These are phyloP conservation scores for Cyberlindnera maclurae DNA, from an alignment of 805 yeast genomes.

Conservation along the genomic window DNA sequence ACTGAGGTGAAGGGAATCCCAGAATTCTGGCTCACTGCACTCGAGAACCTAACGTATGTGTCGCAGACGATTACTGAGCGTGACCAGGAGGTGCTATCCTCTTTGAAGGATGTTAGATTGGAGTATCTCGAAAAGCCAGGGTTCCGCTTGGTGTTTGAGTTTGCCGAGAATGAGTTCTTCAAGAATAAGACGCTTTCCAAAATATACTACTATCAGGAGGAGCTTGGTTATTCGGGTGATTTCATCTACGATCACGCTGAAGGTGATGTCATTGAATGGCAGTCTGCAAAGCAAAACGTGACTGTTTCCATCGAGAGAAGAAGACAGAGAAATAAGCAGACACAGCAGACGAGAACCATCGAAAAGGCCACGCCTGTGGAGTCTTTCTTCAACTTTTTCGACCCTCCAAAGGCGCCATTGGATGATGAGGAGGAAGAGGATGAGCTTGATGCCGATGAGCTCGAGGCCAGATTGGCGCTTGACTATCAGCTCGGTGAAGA, in stretches of 20 bases:
- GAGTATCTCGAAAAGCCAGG: conserved; percentile 83
- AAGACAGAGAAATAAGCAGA: conserved; percentile 93
- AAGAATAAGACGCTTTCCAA: conserved; percentile 66
- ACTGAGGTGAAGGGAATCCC: conserved; percentile 68
- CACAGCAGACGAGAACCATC: conserved; percentile 92
- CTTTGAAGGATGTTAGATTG: conserved; percentile 63
- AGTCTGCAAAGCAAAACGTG: conserved; percentile 68
- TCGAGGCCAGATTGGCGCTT: conserved; percentile 78
- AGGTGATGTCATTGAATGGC: conserved; percentile 83
- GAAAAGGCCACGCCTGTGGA: conserved; percentile 93
- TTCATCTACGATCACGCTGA: conserved; percentile 96
- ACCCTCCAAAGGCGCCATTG: conserved; percentile 76
- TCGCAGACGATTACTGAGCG: conserved; percentile 83
- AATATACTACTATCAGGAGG: conserved; percentile 90
- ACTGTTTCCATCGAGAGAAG: conserved; percentile 87
- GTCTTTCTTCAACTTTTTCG: conserved; percentile 92
- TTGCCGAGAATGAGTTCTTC: conserved; percentile 70
- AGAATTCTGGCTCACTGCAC: conserved; percentile 92
- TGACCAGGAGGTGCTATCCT: conserved; percentile 75
- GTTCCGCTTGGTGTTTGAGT: conserved; percentile 78
- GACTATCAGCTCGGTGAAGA: conserved; percentile 97
- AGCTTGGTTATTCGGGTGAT: conserved; percentile 91
- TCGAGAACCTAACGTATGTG: conserved; percentile 76
- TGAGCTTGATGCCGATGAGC: conserved; percentile 59
- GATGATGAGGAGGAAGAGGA: conserved; percentile 52